These are phyloP conservation scores for Xerocomellus intermedius DNA, from an alignment of 768 basidiomycete species.

Conservation along the genomic window DNA sequence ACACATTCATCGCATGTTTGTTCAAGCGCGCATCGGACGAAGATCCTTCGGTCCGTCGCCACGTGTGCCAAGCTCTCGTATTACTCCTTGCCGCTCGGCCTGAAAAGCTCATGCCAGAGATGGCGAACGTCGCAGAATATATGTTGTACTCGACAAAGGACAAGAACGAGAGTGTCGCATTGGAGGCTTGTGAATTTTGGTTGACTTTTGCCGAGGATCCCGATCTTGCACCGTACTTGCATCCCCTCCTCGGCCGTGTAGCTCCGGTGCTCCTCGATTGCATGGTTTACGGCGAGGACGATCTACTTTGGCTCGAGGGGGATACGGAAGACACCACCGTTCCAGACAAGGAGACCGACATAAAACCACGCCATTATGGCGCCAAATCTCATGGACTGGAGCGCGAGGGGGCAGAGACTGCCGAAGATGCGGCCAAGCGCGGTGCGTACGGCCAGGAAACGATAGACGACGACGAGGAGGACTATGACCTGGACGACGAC, in stretches of 20 bases:
- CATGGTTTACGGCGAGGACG: slow-evolving; percentile 96
- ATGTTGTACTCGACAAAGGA: slow-evolving; percentile 99
- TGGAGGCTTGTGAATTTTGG: slow-evolving; percentile 99
- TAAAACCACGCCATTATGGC: slow-evolving; percentile 93
- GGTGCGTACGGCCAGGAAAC: slow-evolving; percentile 82
- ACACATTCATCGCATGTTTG: slow-evolving; percentile 87
- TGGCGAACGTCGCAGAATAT: slow-evolving; percentile 93
- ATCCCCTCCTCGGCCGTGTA: slow-evolving; percentile 86
- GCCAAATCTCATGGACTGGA: slow-evolving; percentile 83
- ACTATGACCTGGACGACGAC: slow-evolving; percentile 84
- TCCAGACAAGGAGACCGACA: slow-evolving; percentile 92
- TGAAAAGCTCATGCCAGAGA: slow-evolving; percentile 95
- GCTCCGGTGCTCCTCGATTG: slow-evolving; percentile 94
- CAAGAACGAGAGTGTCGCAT: slow-evolving; percentile 92
- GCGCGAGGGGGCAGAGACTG: slow-evolving; percentile 50
- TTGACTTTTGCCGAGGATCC: slow-evolving; percentile 96
- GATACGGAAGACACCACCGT: slow-evolving; percentile 87
- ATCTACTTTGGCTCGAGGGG: slow-evolving; percentile 90
- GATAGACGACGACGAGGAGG: slow-evolving; percentile 82
- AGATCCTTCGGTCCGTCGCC: slow-evolving; percentile 87
- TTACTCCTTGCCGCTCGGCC: slow-evolving; percentile 89
- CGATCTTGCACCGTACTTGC: slow-evolving; percentile 78
- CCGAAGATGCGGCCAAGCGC: slow-evolving; percentile 37
- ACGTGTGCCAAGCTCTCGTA: slow-evolving; percentile 95
- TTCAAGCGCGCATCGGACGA: slow-evolving; percentile 96